A percentile compares a stretch with the other conserved stretches of the same genome.
Conservation (phyloP, 2,329 filamentous ascomycete genomes). For the Fusarium avenaceum region DNA sequence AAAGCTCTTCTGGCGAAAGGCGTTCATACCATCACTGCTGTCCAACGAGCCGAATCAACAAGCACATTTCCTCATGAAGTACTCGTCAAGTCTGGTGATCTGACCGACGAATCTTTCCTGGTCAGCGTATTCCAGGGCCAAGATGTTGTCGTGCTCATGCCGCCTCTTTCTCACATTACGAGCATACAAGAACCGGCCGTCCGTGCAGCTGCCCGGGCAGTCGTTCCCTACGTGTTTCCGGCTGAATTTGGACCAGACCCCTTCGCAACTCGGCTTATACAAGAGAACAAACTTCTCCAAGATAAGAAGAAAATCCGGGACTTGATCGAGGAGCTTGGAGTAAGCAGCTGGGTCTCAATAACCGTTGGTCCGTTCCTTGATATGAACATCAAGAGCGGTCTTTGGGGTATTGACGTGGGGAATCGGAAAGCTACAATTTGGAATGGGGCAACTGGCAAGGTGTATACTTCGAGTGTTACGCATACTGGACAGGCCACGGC, state of each 20-base stretch:
- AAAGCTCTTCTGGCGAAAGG: slow-evolving; percentile 10
- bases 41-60: slow-evolving; percentile 18
- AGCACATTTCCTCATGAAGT: slow-evolving; percentile 13
- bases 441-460: neutral
- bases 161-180: slow-evolving; percentile 24
- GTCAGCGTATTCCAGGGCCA: slow-evolving; percentile 9
- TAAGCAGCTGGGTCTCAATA: slow-evolving; percentile 31
- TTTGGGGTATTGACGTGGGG: slow-evolving; percentile 24
- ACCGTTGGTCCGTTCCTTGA: slow-evolving; percentile 25
- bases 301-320: slow-evolving; percentile 25
- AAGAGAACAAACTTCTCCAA: slow-evolving; percentile 23
- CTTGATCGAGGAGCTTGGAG: slow-evolving; percentile 22
- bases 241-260: slow-evolving; percentile 33
- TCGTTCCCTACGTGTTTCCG: slow-evolving; percentile 12
- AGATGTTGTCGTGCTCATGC: slow-evolving; percentile 24
- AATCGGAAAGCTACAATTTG: slow-evolving; percentile 22
- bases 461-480: slow-evolving; percentile 3
- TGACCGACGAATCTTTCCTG: slow-evolving; percentile 24
- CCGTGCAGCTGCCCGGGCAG: slow-evolving; percentile 14
- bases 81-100: slow-evolving; percentile 10
- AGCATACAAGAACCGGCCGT: slow-evolving; percentile 29
- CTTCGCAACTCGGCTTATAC: slow-evolving; percentile 8
- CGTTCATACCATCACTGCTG: slow-evolving; percentile 23
- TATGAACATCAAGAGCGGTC: slow-evolving; percentile 12
- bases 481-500: slow-evolving; percentile 18